Evolutionary conservation across 768 basidiomycete species (phyloP), one percentile per base, ranked within the genome.

Genomic region (Piloderma croceum): DNA sequence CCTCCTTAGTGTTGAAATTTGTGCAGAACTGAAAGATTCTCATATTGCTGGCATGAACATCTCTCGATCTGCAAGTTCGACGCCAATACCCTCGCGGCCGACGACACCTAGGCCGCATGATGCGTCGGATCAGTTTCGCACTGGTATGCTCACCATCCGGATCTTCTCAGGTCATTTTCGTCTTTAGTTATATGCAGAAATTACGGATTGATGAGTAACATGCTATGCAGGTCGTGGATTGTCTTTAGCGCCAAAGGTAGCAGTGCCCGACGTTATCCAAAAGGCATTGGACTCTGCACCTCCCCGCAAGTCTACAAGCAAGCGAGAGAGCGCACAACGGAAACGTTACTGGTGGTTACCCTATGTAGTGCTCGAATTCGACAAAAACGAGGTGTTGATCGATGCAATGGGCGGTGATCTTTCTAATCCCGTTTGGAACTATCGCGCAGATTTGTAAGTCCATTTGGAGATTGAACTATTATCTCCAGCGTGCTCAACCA

Each of bases 371-470:
- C 81, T 99, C 51, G 93, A 97, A 65, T 94, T 93, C 69, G 88
- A 91, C 68, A 91, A 90, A 73, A 98, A 98, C 63, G 93, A 98
- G 62, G 82, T 98, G 52, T 68, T 99, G 49, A 83, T 98, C 42
- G 94, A 98, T 67, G 92, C 93, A 9, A 74, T 97, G 54, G 92
- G 89, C 7, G 96, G 94, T n/a, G 90, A 97, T 61, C 75, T 98
- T 36, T 56, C 77, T 10, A 81, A 73, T 51, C 96, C 96, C 3
- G 76, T 89, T 36, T 99, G 96, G 94, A 91, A 93, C 67, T 97
- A 93, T 56, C 79, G 86, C 27, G 89, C 96, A 22, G 81, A 91
- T 46, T 99, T 98, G 91, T 96, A 60, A 57, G 89, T 76, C n/a
- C n/a, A n/a, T n/a, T n/a, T n/a, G n/a, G n/a, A n/a, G n/a, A n/a